Evolutionary conservation across 768 basidiomycete genomes (phyloP).

Genomic region (Podaxis sp.): DNA sequence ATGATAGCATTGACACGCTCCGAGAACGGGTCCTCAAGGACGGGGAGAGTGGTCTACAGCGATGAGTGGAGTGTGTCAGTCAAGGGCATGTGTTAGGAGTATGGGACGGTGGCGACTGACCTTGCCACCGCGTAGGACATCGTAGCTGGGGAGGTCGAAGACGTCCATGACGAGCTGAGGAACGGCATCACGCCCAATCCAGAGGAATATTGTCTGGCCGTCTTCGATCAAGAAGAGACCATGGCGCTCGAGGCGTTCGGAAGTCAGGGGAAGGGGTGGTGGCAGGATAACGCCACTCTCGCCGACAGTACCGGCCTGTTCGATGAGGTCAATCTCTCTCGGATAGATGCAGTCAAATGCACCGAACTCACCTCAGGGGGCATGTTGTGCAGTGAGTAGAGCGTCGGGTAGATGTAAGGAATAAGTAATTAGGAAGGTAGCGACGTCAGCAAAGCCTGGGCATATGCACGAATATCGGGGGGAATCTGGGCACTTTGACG

Average conservation of each 20-base stretch:
- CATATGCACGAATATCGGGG: conserved; percentile 93
- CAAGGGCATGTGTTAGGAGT: neutral
- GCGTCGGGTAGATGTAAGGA: conserved; percentile 92
- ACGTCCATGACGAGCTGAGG: conserved; percentile 93
- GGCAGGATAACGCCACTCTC: conserved; percentile 89
- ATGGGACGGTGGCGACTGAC: conserved; percentile 37
- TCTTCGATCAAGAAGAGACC: conserved; percentile 97
- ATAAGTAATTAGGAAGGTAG: conserved; percentile 88
- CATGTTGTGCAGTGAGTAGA: conserved; percentile 98
- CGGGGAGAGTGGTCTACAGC: conserved; percentile 77
- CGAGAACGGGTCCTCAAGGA: conserved; percentile 92
- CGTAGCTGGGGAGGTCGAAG: conserved; percentile 89
- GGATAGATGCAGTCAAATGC: conserved; percentile 10
- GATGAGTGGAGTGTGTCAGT: neutral
- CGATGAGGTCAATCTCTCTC: conserved; percentile 9
- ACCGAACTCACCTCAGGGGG: conserved; percentile 66
- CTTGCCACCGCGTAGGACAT: conserved; percentile 91
- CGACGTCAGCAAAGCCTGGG: conserved; percentile 88
- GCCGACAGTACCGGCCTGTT: conserved; percentile 85
- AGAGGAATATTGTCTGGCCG: conserved; percentile 96
- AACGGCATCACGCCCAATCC: conserved; percentile 97
- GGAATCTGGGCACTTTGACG: conserved; percentile 97
- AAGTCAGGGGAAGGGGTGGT: conserved; percentile 84
- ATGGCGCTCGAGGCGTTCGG: conserved; percentile 93
- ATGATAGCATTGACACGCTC: conserved; percentile 92